These are phyloP conservation scores for Arthrobotrys conoides DNA, from an alignment of 2,329 filamentous ascomycete genomes.

Conservation along the genomic window DNA sequence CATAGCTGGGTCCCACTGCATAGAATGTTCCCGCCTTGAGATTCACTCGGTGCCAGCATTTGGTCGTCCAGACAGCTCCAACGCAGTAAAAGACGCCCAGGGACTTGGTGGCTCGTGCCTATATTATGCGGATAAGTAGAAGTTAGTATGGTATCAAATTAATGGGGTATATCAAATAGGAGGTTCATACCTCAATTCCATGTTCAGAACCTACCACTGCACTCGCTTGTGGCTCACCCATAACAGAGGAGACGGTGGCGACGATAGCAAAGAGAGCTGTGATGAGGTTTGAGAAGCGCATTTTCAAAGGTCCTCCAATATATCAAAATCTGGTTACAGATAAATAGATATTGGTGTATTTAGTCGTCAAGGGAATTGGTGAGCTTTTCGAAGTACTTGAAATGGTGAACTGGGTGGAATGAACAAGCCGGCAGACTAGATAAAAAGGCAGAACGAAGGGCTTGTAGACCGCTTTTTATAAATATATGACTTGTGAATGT, in stretches of 20 bases:
- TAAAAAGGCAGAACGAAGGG: background rate
- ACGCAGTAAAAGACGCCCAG: slow-evolving; percentile 53
- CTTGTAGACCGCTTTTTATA: slow-evolving; percentile 31
- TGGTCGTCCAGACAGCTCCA: slow-evolving; percentile 22
- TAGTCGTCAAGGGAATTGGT: slow-evolving; percentile 16
- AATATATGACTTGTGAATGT: background rate
- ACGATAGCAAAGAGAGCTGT: slow-evolving; percentile 8
- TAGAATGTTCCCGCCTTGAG: slow-evolving; percentile 39
- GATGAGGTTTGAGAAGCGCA: slow-evolving; percentile 26
- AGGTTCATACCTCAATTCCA: slow-evolving; percentile 28
- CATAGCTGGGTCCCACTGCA: slow-evolving; percentile 35
- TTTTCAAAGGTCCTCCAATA: slow-evolving; percentile 17
- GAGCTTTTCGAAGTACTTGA: background rate
- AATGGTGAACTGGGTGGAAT: slow-evolving; percentile 2
- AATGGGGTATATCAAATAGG: background rate
- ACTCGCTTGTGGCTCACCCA: slow-evolving; percentile 18
- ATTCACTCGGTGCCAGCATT: slow-evolving; percentile 46
- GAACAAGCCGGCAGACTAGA: background rate
- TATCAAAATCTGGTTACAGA: slow-evolving; percentile 7
- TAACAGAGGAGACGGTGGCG: background rate
- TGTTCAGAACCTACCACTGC: background rate
- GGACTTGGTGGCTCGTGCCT: slow-evolving; percentile 32
- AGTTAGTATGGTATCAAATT: background rate
- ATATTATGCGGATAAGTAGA: background rate
- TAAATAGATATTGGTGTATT: background rate